Conservation (phyloP, 225 moss, liverwort and hornwort genomes). For the Pseudisothecium myosuroides region DNA sequence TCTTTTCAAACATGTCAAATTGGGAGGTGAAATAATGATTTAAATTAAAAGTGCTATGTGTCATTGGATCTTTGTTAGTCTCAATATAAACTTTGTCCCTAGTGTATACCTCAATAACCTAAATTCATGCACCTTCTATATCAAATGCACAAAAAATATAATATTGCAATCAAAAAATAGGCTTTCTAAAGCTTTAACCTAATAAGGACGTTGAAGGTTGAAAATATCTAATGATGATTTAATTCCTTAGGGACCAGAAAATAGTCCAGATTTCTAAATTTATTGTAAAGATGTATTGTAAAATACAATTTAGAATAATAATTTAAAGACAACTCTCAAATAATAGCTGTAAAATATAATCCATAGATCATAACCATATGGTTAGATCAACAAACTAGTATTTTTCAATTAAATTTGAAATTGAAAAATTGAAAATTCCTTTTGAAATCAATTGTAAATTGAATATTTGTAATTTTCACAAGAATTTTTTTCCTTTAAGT, state of each 20-base stretch:
- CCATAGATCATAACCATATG: accelerated
- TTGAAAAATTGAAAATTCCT: not conserved
- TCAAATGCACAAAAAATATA: not conserved
- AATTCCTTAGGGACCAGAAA: accelerated
- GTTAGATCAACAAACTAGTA: not conserved
- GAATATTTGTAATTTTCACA: not conserved
- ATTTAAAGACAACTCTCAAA: not conserved
- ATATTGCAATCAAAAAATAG: not conserved
- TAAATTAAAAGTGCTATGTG: not conserved
- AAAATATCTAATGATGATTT: not conserved
- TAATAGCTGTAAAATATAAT: not conserved
- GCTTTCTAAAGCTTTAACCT: not conserved
- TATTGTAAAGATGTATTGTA: not conserved
- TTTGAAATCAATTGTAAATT: not conserved
- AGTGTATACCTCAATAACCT: not conserved
- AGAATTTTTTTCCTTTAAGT: too few relatives aligned
- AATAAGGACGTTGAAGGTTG: not conserved
- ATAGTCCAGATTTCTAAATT: accelerated
- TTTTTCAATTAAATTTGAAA: not conserved
- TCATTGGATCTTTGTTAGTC: not conserved
- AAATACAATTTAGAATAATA: not conserved
- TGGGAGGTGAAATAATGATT: not conserved
- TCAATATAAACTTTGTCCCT: not conserved
- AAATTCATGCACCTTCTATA: not conserved
- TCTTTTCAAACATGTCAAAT: too few relatives aligned